Evolutionary conservation across 2,329 filamentous ascomycete genomes (phyloP).

Genomic region (Pseudovirgaria hyperparasitica): DNA sequence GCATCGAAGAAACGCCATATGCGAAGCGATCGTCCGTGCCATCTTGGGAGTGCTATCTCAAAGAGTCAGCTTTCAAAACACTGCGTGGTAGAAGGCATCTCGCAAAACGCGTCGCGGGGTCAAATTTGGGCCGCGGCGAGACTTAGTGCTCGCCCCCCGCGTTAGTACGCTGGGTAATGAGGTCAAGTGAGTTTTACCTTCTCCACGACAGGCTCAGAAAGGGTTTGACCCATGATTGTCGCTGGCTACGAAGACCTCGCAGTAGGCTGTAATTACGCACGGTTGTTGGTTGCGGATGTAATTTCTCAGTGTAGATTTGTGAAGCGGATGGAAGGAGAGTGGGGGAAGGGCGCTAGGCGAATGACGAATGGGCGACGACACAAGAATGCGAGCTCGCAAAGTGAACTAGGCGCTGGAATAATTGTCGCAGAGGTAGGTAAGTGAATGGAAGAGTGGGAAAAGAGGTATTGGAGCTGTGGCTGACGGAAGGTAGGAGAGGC

Average conservation of each 20-base stretch:
- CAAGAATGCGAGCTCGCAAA: too few species aligned
- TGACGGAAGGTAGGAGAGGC: too few species aligned
- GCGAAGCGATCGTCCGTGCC: constrained; percentile 87
- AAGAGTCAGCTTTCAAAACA: background rate
- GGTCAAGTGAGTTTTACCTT: constrained; percentile 55
- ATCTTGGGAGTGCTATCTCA: constrained; percentile 64
- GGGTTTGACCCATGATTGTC: constrained; percentile 82
- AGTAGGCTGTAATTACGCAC: too few species aligned
- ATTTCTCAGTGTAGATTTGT: too few species aligned
- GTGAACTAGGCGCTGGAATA: too few species aligned
- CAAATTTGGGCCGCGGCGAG: constrained; percentile 5
- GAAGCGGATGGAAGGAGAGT: too few species aligned
- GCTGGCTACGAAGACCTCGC: constrained; percentile 17
- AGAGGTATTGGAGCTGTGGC: too few species aligned
- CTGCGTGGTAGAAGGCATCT: constrained; percentile 3
- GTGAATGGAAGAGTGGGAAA: too few species aligned
- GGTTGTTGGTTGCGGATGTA: too few species aligned
- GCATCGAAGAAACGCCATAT: constrained; percentile 96
- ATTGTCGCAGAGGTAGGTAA: too few species aligned
- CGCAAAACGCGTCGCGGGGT: constrained; percentile 1
- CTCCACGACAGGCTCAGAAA: constrained; percentile 96
- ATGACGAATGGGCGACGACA: too few species aligned
- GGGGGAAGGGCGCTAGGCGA: too few species aligned
- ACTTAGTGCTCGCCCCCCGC: constrained; percentile 6
- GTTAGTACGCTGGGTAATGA: constrained; percentile 18